Evolutionary conservation across 495 filamentous ascomycete genomes (phyloP).

Genomic region (Cercophora scortea): DNA sequence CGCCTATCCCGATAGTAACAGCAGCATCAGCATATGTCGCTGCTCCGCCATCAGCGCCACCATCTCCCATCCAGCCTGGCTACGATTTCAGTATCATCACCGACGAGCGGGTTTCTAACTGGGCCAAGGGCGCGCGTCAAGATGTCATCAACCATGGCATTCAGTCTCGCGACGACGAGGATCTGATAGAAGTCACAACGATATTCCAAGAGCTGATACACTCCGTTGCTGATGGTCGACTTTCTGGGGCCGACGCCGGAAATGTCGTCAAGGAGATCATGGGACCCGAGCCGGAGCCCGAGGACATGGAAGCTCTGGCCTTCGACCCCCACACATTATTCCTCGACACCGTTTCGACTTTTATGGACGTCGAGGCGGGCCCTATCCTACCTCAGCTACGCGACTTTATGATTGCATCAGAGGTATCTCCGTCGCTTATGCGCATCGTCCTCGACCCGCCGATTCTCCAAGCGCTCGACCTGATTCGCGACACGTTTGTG

Average conservation of each 20-base stretch:
- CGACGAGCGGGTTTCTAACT: conserved; percentile 35
- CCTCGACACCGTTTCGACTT: conserved; percentile 70
- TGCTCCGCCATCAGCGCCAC: conserved; percentile 5
- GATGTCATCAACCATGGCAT: conserved; percentile 42
- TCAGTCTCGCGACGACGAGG: conserved; percentile 54
- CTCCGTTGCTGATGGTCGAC: conserved; percentile 58
- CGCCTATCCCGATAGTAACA: conserved; percentile 14
- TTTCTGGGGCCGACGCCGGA: conserved; percentile 64
- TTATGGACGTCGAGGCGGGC: conserved; percentile 58
- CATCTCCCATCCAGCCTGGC: conserved; percentile 22
- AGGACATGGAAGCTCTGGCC: conserved; percentile 29
- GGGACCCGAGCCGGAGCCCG: conserved; percentile 40
- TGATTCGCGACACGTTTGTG: conserved; percentile 81
- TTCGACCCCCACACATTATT: conserved; percentile 66
- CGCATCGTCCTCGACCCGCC: conserved; percentile 75
- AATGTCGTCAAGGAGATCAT: conserved; percentile 66
- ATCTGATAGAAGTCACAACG: conserved; percentile 54
- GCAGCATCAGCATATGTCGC: conserved; percentile 10
- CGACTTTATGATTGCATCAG: conserved; percentile 59
- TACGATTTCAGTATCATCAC: conserved; percentile 45
- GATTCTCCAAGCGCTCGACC: conserved; percentile 61
- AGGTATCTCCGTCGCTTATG: conserved; percentile 62
- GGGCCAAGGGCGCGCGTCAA: conserved; percentile 42
- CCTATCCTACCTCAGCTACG: conserved; percentile 33
- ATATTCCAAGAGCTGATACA: conserved; percentile 82